Percentiles rank a stretch among this genome's conserved stretches.
Evolutionary conservation across 2,329 filamentous ascomycete species (phyloP).

Genomic region (Beauveria bassiana): DNA sequence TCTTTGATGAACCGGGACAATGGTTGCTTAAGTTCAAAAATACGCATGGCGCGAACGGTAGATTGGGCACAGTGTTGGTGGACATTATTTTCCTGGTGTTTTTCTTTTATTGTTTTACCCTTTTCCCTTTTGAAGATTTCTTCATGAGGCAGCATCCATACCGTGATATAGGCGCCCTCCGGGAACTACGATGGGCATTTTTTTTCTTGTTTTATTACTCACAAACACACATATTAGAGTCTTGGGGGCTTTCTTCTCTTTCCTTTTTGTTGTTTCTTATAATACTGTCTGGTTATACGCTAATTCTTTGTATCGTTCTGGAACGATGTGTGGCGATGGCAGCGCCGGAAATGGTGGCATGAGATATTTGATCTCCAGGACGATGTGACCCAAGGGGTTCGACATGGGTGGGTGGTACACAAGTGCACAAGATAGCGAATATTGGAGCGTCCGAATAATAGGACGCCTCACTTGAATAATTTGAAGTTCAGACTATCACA

Average conservation of each 20-base stretch:
- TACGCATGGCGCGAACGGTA: slow-evolving; percentile 15
- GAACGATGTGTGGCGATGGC: slow-evolving; percentile 3
- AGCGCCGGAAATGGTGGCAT: slow-evolving; percentile 1
- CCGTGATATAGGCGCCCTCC: slow-evolving; percentile 5
- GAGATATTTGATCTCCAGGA: not conserved
- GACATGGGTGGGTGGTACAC: not conserved
- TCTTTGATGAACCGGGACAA: not conserved
- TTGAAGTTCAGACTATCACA: slow-evolving; percentile 3
- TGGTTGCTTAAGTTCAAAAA: not conserved
- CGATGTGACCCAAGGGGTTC: not conserved
- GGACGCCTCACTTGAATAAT: slow-evolving; percentile 13
- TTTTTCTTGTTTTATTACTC: slow-evolving; percentile 14
- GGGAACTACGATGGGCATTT: slow-evolving; percentile 21
- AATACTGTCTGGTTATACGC: slow-evolving; percentile 12
- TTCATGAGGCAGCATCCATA: not conserved
- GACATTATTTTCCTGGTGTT: slow-evolving; percentile 13
- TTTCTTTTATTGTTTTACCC: slow-evolving; percentile 13
- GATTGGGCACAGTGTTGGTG: slow-evolving; percentile 16
- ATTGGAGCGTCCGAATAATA: slow-evolving; percentile 9
- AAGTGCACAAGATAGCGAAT: slow-evolving; percentile 7
- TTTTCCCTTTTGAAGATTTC: slow-evolving; percentile 6
- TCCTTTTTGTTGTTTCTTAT: slow-evolving; percentile 19
- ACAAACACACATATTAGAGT: slow-evolving; percentile 22
- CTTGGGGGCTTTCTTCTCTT: slow-evolving; percentile 19
- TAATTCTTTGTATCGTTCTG: slow-evolving; percentile 10